Conservation (phyloP, 1,284 basidiomycete genomes). For the Ganoderma sinense region DNA sequence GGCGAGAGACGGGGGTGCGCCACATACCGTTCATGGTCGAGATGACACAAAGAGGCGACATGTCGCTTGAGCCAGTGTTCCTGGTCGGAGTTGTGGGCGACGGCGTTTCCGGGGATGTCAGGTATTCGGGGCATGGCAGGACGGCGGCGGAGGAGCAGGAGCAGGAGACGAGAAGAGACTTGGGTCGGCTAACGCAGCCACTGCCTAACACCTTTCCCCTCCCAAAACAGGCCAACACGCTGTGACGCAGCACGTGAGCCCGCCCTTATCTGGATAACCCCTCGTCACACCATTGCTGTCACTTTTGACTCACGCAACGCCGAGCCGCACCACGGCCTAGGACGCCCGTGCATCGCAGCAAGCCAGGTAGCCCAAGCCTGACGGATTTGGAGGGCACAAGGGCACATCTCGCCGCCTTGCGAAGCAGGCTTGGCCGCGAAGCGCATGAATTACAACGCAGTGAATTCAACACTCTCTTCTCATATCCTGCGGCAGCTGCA, state of each 20-base stretch:
- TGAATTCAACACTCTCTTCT: slow-evolving; percentile 1
- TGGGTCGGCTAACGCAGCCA: not conserved
- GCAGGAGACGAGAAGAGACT: not conserved
- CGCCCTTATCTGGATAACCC: not conserved
- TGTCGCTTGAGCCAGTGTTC: slow-evolving; percentile 68
- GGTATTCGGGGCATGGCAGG: slow-evolving; percentile 57
- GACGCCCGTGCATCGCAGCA: not conserved
- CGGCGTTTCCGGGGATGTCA: slow-evolving; percentile 67
- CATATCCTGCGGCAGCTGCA: slow-evolving; percentile 3
- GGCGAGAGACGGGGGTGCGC: slow-evolving; percentile 21
- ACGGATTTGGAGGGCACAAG: too few relatives aligned
- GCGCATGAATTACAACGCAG: not conserved
- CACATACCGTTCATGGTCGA: slow-evolving; percentile 64
- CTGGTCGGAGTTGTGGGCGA: slow-evolving; percentile 63
- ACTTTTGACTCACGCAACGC: not conserved
- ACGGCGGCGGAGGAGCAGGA: not conserved
- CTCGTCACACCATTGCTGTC: not conserved
- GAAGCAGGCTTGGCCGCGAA: not conserved
- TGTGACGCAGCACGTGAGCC: slow-evolving; percentile 1
- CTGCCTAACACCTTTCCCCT: not conserved
- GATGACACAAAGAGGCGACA: slow-evolving; percentile 71
- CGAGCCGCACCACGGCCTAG: not conserved
- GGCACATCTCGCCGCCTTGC: too few relatives aligned
- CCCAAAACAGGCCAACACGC: slow-evolving; percentile 3
- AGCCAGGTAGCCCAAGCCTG: too few relatives aligned